Conservation (phyloP, 257 asterid genomes). For the Hygrophila difformis region DNA sequence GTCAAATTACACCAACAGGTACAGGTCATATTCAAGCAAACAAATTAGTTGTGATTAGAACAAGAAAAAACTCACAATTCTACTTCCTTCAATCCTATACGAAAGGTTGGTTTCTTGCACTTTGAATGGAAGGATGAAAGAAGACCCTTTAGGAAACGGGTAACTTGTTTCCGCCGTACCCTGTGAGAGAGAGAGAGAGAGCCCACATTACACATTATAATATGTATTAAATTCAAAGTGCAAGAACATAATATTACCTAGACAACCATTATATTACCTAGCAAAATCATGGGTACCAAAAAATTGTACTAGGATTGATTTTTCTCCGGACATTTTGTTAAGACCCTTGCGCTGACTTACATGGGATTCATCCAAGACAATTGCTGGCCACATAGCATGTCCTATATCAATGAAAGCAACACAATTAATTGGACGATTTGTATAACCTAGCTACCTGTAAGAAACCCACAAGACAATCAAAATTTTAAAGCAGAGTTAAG, state of each 20-base stretch:
- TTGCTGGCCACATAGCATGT: slow-evolving; percentile 98
- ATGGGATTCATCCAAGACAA: slow-evolving; percentile 76
- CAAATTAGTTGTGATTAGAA: slow-evolving; percentile 8
- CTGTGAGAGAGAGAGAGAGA: slow-evolving; percentile 27
- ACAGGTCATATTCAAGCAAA: slow-evolving; percentile 6
- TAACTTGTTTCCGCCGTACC: slow-evolving; percentile 66
- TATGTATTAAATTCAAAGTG: slow-evolving; percentile 5
- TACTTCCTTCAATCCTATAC: slow-evolving; percentile 81
- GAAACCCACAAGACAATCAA: slow-evolving; percentile 4
- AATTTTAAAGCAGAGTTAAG: not conserved
- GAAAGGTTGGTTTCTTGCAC: slow-evolving; percentile 78
- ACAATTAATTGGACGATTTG: slow-evolving; percentile 6
- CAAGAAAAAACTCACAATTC: slow-evolving; percentile 54
- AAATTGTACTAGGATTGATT: slow-evolving; percentile 85
- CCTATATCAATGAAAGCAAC: slow-evolving; percentile 39
- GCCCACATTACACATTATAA: slow-evolving; percentile 7
- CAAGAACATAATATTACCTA: slow-evolving; percentile 1
- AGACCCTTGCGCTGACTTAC: slow-evolving; percentile 61
- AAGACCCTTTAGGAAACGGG: slow-evolving; percentile 83
- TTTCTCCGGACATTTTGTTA: slow-evolving; percentile 62
- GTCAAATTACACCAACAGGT: slow-evolving; percentile 12
- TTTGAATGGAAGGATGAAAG: slow-evolving; percentile 78
- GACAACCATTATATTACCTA: slow-evolving; percentile 41
- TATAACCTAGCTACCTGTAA: slow-evolving; percentile 14
- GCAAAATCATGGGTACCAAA: slow-evolving; percentile 99